phyloP scores from a whole-genome alignment of 2,329 filamentous ascomycete genomes.

The Coniochaeta ligniaria region DNA sequence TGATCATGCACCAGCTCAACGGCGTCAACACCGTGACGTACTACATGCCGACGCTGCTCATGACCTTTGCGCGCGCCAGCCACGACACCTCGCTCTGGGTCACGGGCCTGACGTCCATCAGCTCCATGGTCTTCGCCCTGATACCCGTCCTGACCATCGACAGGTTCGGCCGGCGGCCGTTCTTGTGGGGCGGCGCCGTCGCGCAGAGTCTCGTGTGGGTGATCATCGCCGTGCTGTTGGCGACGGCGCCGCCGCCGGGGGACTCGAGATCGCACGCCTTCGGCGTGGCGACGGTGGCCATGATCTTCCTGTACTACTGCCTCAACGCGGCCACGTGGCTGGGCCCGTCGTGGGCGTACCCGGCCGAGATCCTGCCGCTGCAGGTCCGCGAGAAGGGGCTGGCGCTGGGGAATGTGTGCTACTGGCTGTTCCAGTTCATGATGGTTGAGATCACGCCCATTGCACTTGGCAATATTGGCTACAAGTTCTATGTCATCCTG shows the following conservation, averaged over 20 bases:
- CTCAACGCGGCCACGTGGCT: constrained; percentile 27
- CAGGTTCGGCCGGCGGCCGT: constrained; percentile 16
- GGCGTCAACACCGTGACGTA: constrained; percentile 39
- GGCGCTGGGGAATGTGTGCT: constrained; percentile 23
- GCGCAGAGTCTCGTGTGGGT: background rate
- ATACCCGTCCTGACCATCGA: constrained; percentile 9
- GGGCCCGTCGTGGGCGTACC: constrained; percentile 11
- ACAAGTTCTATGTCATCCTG: constrained; percentile 47
- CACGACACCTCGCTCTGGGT: constrained; percentile 38
- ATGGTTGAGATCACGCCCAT: constrained; percentile 45
- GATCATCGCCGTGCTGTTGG: constrained; percentile 6
- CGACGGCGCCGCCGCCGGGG: constrained; percentile 2
- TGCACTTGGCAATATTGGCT: constrained; percentile 36
- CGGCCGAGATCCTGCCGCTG: constrained; percentile 26
- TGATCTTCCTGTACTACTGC: constrained; percentile 15
- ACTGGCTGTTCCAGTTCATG: constrained; percentile 28
- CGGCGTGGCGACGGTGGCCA: constrained; percentile 7
- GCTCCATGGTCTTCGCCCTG: background rate
- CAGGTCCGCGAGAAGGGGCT: constrained; percentile 23
- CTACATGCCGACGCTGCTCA: constrained; percentile 35
- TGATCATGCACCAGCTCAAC: constrained; percentile 42
- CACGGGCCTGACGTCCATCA: constrained; percentile 30
- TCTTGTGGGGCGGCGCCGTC: constrained; percentile 1
- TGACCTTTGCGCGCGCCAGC: constrained; percentile 36
- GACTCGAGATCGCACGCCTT: constrained; percentile 5